These are phyloP conservation scores for Neurospora intermedia DNA, from an alignment of 495 filamentous ascomycete species.

Conservation along the genomic window DNA sequence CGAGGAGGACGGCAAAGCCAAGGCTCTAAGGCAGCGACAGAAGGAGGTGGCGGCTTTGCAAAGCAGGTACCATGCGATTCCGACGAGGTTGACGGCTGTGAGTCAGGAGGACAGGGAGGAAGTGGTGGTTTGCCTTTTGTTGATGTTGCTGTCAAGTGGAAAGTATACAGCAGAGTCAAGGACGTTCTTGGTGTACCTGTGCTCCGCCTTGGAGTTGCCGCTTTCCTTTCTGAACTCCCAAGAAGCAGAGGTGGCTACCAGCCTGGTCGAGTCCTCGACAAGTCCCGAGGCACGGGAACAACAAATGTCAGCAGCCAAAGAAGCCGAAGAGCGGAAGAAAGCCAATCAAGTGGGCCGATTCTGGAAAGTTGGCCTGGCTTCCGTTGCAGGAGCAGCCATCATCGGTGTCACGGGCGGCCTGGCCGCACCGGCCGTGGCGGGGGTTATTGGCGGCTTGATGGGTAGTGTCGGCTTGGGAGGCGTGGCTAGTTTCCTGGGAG, in stretches of 20 bases:
- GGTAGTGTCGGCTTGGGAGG: slow-evolving; percentile 76
- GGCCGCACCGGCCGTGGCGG: slow-evolving; percentile 77
- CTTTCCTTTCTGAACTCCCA: slow-evolving; percentile 49
- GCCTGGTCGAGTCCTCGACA: slow-evolving; percentile 46
- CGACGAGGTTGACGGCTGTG: slow-evolving; percentile 31
- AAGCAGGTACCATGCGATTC: slow-evolving; percentile 33
- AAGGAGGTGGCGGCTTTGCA: slow-evolving; percentile 25
- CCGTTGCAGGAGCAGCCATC: slow-evolving; percentile 75
- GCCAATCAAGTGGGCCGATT: slow-evolving; percentile 50
- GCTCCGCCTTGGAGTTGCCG: slow-evolving; percentile 53
- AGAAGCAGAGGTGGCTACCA: slow-evolving; percentile 62
- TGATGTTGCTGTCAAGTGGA: slow-evolving; percentile 59
- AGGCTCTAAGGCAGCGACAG: neutral
- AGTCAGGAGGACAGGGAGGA: slow-evolving; percentile 33
- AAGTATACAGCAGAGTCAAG: slow-evolving; percentile 64
- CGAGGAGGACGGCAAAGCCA: neutral
- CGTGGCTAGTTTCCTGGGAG: slow-evolving; percentile 71
- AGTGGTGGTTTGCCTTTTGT: slow-evolving; percentile 48
- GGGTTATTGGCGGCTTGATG: slow-evolving; percentile 80
- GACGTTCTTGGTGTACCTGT: slow-evolving; percentile 52
- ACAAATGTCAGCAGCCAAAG: slow-evolving; percentile 54
- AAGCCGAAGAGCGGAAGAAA: slow-evolving; percentile 54
- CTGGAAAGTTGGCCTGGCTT: slow-evolving; percentile 83
- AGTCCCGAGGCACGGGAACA: slow-evolving; percentile 15
- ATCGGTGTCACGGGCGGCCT: slow-evolving; percentile 84